Percentiles rank a stretch among this genome's conserved stretches.
These are phyloP conservation scores for Agaricus subrufescens DNA, from an alignment of 768 basidiomycete species.

Conservation along the genomic window DNA sequence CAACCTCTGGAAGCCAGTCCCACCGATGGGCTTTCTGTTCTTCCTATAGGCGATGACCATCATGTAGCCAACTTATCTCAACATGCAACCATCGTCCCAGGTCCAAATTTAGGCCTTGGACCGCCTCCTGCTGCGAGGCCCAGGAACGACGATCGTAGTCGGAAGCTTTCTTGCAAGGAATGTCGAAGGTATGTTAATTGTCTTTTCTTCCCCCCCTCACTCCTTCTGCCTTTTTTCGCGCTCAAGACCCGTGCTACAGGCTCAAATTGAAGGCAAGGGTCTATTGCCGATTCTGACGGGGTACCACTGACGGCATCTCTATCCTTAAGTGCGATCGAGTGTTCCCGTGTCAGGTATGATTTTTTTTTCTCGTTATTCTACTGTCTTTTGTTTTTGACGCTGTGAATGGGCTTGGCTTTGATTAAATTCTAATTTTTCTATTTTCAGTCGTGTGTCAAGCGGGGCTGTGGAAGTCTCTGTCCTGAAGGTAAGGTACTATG, in stretches of 20 bases:
- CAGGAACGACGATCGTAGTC: conserved; percentile 36
- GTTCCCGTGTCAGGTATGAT: conserved; percentile 53
- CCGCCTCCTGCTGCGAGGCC: conserved; percentile 11
- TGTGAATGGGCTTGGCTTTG: too few species aligned
- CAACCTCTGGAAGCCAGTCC: neutral
- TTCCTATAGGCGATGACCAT: conserved; percentile 1
- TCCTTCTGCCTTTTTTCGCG: neutral
- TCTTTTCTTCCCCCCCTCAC: neutral
- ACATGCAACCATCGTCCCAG: conserved; percentile 3
- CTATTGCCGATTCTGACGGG: neutral
- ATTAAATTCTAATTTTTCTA: neutral
- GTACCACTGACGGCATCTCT: conserved; percentile 2
- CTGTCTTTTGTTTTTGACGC: conserved; percentile 6
- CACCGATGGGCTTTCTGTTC: neutral
- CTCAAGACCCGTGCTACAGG: conserved; percentile 19
- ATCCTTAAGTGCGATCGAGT: conserved; percentile 52
- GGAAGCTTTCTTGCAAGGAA: conserved; percentile 46
- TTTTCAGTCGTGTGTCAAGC: conserved; percentile 54
- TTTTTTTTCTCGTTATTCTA: conserved; percentile 1
- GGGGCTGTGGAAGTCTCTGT: conserved; percentile 60
- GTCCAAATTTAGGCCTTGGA: conserved; percentile 6
- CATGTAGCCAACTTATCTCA: neutral
- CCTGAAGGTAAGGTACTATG: conserved; percentile 41
- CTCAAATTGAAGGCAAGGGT: conserved; percentile 43
- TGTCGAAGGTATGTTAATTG: conserved; percentile 36